Evolutionary conservation across 306 rosid species (phyloP).

Genomic region (Quillaja saponaria): DNA sequence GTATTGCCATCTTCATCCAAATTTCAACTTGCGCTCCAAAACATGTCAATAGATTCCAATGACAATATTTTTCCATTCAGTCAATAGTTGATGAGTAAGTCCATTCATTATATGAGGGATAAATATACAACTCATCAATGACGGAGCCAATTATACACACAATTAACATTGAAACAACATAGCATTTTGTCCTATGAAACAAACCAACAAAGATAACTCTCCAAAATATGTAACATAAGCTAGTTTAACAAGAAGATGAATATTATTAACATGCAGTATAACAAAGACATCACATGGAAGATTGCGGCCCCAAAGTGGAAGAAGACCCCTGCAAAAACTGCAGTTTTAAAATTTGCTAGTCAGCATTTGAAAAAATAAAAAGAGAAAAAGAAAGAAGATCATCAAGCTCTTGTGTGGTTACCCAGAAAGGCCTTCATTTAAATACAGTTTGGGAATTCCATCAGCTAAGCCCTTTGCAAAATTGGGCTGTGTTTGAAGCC

Average conservation of each 20-base stretch:
- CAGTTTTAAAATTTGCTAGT: conserved; percentile 20
- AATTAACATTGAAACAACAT: not conserved
- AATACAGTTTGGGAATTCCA: conserved; percentile 61
- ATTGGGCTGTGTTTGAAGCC: conserved; percentile 57
- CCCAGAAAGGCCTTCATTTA: conserved; percentile 59
- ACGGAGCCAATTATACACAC: not conserved
- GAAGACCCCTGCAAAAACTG: conserved; percentile 65
- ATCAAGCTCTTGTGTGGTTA: conserved; percentile 11
- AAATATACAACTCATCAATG: not conserved
- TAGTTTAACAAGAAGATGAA: conserved; percentile 6
- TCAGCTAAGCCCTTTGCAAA: conserved; percentile 66
- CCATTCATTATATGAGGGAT: not conserved
- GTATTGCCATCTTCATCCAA: not conserved
- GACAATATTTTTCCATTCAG: too few relatives aligned
- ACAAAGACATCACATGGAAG: conserved; percentile 64
- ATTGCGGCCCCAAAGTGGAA: conserved; percentile 79
- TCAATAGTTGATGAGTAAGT: too few relatives aligned
- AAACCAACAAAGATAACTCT: not conserved
- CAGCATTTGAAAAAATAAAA: conserved; percentile 15
- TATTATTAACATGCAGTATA: conserved; percentile 6
- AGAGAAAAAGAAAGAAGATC: not conserved
- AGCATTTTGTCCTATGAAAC: conserved; percentile 6
- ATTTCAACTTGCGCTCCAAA: not conserved
- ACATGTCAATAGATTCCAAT: not conserved
- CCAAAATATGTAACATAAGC: not conserved